Evolutionary conservation across 1,284 basidiomycete genomes (phyloP), one percentile per base, ranked within the genome.

Genomic region (Amylostereum chailletii): DNA sequence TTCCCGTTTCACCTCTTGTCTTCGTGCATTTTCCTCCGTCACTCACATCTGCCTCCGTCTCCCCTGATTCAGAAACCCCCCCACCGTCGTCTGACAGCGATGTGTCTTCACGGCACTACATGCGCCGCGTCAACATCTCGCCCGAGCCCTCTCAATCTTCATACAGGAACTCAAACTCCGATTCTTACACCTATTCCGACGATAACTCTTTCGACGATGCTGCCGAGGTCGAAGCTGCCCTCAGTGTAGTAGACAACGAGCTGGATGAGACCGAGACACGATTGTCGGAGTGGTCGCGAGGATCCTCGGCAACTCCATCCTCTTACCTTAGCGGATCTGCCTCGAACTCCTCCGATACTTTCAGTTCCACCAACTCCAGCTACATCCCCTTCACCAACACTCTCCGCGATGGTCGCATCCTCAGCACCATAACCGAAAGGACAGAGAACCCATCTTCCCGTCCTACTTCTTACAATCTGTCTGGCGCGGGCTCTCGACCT

Each of bases 171-270:
- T 62, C 64, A 27, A 55, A 58, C 41, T 62, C 67, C 9, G 62
- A 66, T 37, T 47, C 55, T 7, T 67, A 71, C 45, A 60, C 60
- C 3, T 72, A 75, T 50, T 58, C 64, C 1, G 70, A 74, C 52
- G 74, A 73, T 49, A 66, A 72, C 53, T 76, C 74, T 1, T 48
- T 71, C 19, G 62, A 65, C 52, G 76, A 76, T 41, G 63, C 60
- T 2, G 71, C 65, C 4, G 82, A 87, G 62, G 83, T 88, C 26
- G 84, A 86, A 62, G 79, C 76, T 19, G 72, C 78, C 10, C 71
- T 89, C 42, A 79, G 71, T 48, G 71, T 75, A 50, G 65, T 87
- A 29, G 81, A 85, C 53, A 69, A 84, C 42, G 80, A 88, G 50
- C 61, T 86, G 30, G 74, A 79, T 52, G 70, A 75, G 44, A 74